A percentile compares a stretch with the other conserved stretches of the same genome.
Conservation (phyloP, 2,329 filamentous ascomycete species). For the Aureobasidium vineae region DNA sequence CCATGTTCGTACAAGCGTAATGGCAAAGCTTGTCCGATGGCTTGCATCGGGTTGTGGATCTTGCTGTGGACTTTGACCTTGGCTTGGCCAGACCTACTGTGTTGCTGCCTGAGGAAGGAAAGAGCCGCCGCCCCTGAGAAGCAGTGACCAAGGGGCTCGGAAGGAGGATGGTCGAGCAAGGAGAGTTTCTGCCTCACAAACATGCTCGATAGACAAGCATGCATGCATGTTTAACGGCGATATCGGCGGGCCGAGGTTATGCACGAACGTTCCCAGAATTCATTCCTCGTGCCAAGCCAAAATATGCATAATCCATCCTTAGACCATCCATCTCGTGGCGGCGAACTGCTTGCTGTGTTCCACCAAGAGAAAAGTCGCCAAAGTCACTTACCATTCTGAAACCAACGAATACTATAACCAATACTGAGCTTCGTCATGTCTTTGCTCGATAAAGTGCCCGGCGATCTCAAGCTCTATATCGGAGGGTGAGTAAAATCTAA, state of each 20-base stretch:
- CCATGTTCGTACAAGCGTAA: background rate
- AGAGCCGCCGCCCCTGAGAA: constrained; percentile 22
- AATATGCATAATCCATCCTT: background rate
- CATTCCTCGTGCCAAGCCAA: background rate
- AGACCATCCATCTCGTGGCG: background rate
- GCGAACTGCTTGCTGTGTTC: background rate
- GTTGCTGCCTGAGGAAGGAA: background rate
- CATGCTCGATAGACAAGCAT: background rate
- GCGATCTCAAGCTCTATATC: constrained; percentile 70
- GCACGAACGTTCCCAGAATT: background rate
- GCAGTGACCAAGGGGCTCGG: constrained; percentile 20
- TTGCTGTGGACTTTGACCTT: background rate
- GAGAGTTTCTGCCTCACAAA: background rate
- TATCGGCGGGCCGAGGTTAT: background rate
- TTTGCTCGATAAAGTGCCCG: constrained; percentile 64
- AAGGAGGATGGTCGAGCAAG: background rate
- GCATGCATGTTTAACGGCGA: constrained; percentile 4
- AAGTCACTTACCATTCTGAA: background rate
- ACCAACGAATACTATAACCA: background rate
- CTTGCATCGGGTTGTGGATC: background rate
- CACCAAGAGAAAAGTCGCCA: background rate
- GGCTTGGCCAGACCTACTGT: constrained; percentile 18
- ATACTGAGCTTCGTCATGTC: constrained; percentile 46
- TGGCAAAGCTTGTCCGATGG: constrained; percentile 19
- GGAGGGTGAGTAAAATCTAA: constrained; percentile 62